phyloP scores from a whole-genome alignment of 1,139 yeast species.

The Hanseniaspora uvarum region DNA sequence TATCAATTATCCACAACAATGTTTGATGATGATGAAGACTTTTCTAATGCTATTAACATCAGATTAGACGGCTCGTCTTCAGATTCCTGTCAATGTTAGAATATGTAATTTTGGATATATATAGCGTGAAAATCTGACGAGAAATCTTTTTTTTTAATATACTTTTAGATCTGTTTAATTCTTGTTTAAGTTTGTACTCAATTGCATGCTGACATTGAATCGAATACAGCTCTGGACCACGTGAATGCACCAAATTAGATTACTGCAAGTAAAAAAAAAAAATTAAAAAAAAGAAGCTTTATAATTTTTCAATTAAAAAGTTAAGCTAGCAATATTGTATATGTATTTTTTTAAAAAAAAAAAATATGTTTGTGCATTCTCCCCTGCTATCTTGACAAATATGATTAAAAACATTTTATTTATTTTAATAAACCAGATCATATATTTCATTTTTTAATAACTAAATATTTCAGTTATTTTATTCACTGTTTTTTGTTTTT shows the following conservation, averaged over 20 bases:
- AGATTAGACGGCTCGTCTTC: conserved; percentile 69
- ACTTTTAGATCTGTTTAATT: background rate
- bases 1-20: conserved; percentile 51
- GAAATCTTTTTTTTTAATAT: background rate
- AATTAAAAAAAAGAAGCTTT: background rate
- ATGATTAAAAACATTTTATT: no score
- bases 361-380: no score
- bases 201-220: background rate
- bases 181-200: background rate
- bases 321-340: background rate
- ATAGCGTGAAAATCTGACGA: background rate
- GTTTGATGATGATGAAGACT: conserved; percentile 72
- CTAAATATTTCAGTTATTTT: no score
- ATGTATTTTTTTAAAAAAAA: no score
- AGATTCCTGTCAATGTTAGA: conserved; percentile 65
- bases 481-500: background rate
- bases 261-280: background rate
- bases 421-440: no score
- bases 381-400: no score
- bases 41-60: conserved; percentile 90
- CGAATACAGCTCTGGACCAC: background rate
- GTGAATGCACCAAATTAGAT: background rate
- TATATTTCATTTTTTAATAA: no score
- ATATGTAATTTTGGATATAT: background rate
- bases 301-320: background rate